Evolutionary conservation across 2,329 filamentous ascomycete species (phyloP).

Genomic region (Hypoxylon sp.): DNA sequence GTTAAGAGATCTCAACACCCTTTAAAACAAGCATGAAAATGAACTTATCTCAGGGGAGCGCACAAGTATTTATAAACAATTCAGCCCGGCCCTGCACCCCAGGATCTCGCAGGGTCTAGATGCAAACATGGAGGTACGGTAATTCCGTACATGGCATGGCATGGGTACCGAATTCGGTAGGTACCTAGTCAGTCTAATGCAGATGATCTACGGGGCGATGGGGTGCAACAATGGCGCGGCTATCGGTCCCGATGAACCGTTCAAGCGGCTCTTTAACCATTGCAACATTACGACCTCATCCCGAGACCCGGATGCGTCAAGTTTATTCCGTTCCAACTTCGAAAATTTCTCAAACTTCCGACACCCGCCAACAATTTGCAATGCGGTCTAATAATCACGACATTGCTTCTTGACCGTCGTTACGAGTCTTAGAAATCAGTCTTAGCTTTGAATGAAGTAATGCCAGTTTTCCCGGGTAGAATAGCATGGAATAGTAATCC

Average conservation of each 20-base stretch:
- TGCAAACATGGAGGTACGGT: conserved; percentile 10
- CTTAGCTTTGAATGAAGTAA: background rate
- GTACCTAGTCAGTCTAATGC: conserved; percentile 22
- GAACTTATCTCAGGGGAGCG: background rate
- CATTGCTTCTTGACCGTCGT: conserved; percentile 26
- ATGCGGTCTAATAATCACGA: conserved; percentile 37
- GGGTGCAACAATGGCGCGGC: conserved; percentile 21
- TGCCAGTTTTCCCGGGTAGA: background rate
- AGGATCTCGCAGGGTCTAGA: conserved; percentile 22
- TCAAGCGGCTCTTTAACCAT: conserved; percentile 42
- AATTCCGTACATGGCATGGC: conserved; percentile 2
- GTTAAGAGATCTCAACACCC: no score
- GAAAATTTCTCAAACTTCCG: conserved; percentile 22
- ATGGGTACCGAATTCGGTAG: conserved; percentile 9
- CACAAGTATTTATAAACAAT: conserved; percentile 20
- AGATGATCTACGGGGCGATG: conserved; percentile 16
- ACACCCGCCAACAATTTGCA: conserved; percentile 40
- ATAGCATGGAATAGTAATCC: background rate
- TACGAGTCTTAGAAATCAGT: conserved; percentile 2
- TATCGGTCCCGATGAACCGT: conserved; percentile 45
- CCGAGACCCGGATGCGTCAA: conserved; percentile 40
- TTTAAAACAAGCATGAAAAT: no score
- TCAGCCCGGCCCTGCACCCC: conserved; percentile 12
- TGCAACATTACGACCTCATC: conserved; percentile 40
- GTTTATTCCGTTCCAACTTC: conserved; percentile 17